Percentiles rank a stretch among this genome's conserved stretches.
phyloP scores from a whole-genome alignment of 768 basidiomycete genomes.

The Antrodiella citrinella region DNA sequence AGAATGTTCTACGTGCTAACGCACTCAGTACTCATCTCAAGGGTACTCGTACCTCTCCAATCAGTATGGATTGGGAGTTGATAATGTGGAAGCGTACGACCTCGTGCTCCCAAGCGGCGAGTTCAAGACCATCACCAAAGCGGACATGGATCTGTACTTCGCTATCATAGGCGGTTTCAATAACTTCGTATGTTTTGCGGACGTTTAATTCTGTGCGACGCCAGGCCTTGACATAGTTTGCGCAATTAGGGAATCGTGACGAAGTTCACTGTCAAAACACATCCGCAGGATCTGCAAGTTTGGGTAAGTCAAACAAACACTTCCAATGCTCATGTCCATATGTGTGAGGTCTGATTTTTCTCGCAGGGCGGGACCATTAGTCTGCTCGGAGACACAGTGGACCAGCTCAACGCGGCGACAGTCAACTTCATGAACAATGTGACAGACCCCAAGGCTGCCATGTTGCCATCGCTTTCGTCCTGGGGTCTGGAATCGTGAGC shows the following conservation, averaged over 20 bases:
- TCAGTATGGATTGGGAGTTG: conserved; percentile 49
- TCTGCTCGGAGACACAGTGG: conserved; percentile 15
- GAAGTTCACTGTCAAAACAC: conserved; percentile 42
- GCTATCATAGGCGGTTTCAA: conserved; percentile 43
- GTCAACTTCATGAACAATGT: conserved; percentile 32
- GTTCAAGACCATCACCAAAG: conserved; percentile 13
- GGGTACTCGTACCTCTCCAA: conserved; percentile 62
- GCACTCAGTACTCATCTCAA: conserved; percentile 8
- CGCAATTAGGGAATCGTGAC: conserved; percentile 47
- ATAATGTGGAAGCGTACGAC: conserved; percentile 47
- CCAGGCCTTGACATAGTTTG: neutral
- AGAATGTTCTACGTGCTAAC: neutral
- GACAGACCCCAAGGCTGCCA: conserved; percentile 42
- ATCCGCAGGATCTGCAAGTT: conserved; percentile 44
- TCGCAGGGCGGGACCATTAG: conserved; percentile 36
- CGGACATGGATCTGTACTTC: neutral
- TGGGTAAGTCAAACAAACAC: too few relatives aligned
- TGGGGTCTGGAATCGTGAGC: neutral
- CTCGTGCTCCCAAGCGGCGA: conserved; percentile 49
- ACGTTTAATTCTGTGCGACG: neutral
- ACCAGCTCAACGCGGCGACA: conserved; percentile 27
- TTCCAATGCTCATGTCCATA: too few relatives aligned
- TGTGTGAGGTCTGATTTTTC: neutral
- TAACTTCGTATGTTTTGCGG: conserved; percentile 36
- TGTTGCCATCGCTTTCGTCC: conserved; percentile 36